These are phyloP conservation scores for Cephalotrichum gorgonifer DNA, from an alignment of 2,329 filamentous ascomycete genomes.

Conservation along the genomic window DNA sequence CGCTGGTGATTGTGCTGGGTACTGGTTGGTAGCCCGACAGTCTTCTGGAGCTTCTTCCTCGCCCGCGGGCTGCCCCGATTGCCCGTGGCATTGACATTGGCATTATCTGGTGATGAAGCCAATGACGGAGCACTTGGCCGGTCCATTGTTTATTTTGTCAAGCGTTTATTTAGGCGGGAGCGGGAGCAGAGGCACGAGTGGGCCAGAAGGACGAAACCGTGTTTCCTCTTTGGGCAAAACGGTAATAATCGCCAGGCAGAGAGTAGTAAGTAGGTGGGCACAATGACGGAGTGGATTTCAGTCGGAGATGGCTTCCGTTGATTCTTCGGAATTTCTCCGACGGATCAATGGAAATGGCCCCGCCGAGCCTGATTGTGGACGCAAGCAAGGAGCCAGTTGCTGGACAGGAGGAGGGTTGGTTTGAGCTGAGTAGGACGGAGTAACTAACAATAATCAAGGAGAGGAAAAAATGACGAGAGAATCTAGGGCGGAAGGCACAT, in stretches of 20 bases:
- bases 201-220: background rate
- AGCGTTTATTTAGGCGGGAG: slow-evolving; percentile 4
- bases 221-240: background rate
- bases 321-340: too few relatives aligned
- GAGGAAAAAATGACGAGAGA: background rate
- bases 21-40: background rate
- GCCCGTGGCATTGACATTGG: background rate
- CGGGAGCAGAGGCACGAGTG: background rate
- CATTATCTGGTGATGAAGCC: background rate
- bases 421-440: background rate
- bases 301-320: too few relatives aligned
- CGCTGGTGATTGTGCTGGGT: background rate
- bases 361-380: too few relatives aligned
- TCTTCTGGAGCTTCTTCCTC: slow-evolving; percentile 4
- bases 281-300: too few relatives aligned
- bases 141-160: slow-evolving; percentile 5
- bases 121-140: background rate
- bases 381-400: too few relatives aligned
- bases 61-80: background rate
- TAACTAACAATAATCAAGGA: background rate
- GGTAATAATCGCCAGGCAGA: too few relatives aligned
- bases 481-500: background rate
- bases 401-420: background rate
- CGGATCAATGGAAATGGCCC: too few relatives aligned
- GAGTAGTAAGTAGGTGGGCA: too few relatives aligned